These are phyloP conservation scores for Pogostemon cablin DNA, from an alignment of 257 asterid species.

Conservation along the genomic window DNA sequence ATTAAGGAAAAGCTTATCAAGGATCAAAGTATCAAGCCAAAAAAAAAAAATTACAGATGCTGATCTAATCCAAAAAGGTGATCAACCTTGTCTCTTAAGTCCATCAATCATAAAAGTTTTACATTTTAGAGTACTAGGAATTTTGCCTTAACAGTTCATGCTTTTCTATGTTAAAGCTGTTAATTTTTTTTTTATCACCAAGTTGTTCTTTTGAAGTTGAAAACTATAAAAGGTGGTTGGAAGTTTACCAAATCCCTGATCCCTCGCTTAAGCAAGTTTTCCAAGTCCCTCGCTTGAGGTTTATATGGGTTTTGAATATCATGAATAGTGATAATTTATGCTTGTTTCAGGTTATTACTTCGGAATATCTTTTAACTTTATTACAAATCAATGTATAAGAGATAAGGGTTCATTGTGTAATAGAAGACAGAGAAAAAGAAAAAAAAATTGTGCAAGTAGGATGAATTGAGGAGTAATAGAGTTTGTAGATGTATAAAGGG, in stretches of 20 bases:
- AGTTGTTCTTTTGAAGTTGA: background rate
- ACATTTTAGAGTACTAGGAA: background rate
- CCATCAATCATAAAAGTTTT: background rate
- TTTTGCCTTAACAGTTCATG: background rate
- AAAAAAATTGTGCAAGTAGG: too few relatives aligned
- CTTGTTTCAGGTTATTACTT: too few relatives aligned
- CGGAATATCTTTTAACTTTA: too few relatives aligned
- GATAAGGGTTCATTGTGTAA: too few relatives aligned
- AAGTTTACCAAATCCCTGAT: constrained; percentile 4
- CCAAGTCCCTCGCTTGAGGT: too few relatives aligned
- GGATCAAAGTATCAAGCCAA: background rate
- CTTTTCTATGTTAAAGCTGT: background rate
- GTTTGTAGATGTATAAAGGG: too few relatives aligned
- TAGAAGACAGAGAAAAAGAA: too few relatives aligned
- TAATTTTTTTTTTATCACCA: background rate
- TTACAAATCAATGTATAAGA: too few relatives aligned
- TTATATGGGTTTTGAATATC: too few relatives aligned
- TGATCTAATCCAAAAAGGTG: background rate
- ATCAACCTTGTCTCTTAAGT: background rate
- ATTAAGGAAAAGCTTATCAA: background rate
- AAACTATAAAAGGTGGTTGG: background rate
- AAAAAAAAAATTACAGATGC: background rate
- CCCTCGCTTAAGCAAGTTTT: background rate
- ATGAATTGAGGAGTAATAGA: too few relatives aligned
- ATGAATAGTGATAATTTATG: too few relatives aligned